These are phyloP conservation scores for Penicillium verrucosum DNA, from an alignment of 2,329 filamentous ascomycete genomes.

Conservation along the genomic window DNA sequence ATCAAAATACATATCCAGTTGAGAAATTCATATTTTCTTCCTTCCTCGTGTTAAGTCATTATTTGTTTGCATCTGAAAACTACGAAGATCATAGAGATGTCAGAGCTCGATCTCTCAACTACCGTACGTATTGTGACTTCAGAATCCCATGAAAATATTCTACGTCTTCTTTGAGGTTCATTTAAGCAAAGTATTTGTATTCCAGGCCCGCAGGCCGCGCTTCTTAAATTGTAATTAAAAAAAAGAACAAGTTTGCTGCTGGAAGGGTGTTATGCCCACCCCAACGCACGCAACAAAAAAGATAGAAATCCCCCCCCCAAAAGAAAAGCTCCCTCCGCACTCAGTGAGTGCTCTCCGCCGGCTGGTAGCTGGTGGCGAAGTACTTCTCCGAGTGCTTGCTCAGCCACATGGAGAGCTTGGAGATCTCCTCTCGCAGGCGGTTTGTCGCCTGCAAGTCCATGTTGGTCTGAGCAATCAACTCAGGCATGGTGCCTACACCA, in stretches of 20 bases:
- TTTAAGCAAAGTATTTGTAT: background rate
- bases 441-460: conserved; percentile 92
- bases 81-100: background rate
- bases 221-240: background rate
- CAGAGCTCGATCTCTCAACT: background rate
- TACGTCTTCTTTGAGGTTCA: background rate
- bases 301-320: background rate
- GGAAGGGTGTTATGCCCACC: background rate
- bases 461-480: conserved; percentile 94
- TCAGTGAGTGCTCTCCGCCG: conserved; percentile 39
- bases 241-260: background rate
- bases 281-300: background rate
- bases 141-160: background rate
- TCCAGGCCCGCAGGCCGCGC: background rate
- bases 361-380: conserved; percentile 56
- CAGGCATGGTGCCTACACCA: conserved; percentile 75
- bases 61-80: background rate
- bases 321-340: background rate
- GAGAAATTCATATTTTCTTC: background rate
- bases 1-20: conserved; percentile 4
- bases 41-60: background rate
- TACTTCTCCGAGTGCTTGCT: conserved; percentile 71
- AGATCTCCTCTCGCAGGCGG: conserved; percentile 82
- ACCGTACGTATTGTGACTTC: too few relatives aligned
- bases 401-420: conserved; percentile 82